Evolutionary conservation across 768 basidiomycete genomes (phyloP), one percentile per base, ranked within the genome.

Genomic region (Tulasnella sp.): DNA sequence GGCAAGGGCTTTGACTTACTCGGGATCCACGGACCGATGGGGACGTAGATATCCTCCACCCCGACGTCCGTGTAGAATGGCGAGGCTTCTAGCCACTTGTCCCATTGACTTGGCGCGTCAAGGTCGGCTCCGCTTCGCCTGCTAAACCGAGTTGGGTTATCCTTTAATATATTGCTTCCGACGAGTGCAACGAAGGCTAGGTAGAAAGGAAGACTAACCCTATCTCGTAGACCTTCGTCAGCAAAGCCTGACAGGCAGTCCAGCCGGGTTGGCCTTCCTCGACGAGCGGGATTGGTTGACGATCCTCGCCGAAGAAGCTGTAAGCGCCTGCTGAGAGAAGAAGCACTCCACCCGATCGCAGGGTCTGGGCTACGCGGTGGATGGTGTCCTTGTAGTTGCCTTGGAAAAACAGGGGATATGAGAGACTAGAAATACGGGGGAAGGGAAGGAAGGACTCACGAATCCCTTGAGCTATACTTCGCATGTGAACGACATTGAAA

Each of bases 401-500:
- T 32, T 35, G 66, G 5, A 29, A 32, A 11, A 32, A 32, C 2
- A 52, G 47, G 22, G 52, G 12, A 3, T 22, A 12, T 17, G 52
- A 2, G 52, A 9, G 6, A 22, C 32, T 12, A 16, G 52, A 8
- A 5, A 14, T 59, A 14, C 22, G 52, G 19, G 52, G 22, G 52
- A 22, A 19, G 22, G 32, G 26, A 14, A 17, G 9, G 26, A 2
- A 8, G 52, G 22, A 59, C 52, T 59, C 5, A 59, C 52, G 52
- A 9, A 72, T 63, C 22, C 71, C 71, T 39, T 36, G 35, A 39
- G 37, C 62, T 26, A 72, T 29, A 36, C 62, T 72, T 39, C 71
- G 71, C 62, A 72, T 72, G 40, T 72, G 71, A 34, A 41, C 62
- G 71, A 72, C 62, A 26, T 72, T 66, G 39, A 72, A 72, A 34